Base-by-base conservation (phyloP, 148 eudicot species). In the Vaccinium myrtillus region DNA sequence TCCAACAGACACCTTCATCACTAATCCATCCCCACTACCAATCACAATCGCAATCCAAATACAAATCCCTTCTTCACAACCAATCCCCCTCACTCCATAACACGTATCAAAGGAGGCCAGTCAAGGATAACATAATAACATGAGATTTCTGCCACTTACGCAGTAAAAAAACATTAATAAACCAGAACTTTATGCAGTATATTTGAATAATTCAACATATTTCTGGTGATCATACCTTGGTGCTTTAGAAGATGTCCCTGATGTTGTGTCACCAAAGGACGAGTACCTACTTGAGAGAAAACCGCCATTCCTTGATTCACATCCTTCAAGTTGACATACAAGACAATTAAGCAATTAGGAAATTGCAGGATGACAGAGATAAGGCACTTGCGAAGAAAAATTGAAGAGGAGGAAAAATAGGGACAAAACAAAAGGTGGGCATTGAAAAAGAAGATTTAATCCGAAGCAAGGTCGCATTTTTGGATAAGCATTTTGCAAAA, bases 201-300 rank as follows among this genome's bases (percentile, higher is more conserved):
- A 6, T 15, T 58, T 10, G 48, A 39, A 36, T 8, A 27, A 80
- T 81, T 39, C 83, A 67, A 25, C 58, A 48, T 15, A 25, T 43
- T 56, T 39, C 39, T 56, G 10, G 56, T 6, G 56, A 25, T 25
- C 87, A 81, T 87, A 94, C 98, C 96, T 93, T 94, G 98, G 85
- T 93, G 94, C 91, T 94, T 94, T 11, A 91, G 86, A 75, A 88
- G 85, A 90, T 93, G 91, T 83, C 92, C 82, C 59, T 89, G 91
- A 61, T 93, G 95, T 58, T 92, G 87, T 63, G 91, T 83, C 79
- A 91, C 59, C 11, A 90, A 80, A 78, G 98, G 90, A 69, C 88
- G 91, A 21, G 91, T 82, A 81, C 91, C 70, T 83, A 87, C 90
- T 84, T 94, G 98, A 75, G 96, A 87, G 83, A 89, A 86, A 77